phyloP scores from a whole-genome alignment of 164 flowering plant species.

The Kalanchoe fedtschenkoi region DNA sequence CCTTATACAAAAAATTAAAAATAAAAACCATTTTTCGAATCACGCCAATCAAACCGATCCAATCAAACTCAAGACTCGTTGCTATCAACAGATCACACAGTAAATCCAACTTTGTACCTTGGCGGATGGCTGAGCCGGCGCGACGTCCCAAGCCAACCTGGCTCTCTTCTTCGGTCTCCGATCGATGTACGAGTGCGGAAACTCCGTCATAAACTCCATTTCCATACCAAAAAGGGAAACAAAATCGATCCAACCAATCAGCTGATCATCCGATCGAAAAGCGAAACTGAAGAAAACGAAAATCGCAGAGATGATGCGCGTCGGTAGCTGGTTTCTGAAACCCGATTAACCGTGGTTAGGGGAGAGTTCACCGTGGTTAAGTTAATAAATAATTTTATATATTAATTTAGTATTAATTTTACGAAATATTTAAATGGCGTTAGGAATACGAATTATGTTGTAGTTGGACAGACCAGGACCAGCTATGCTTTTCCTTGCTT shows the following conservation, averaged over 20 bases:
- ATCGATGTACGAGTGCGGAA: conserved; percentile 34
- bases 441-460: conserved; percentile 1
- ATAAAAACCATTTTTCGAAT: too few species aligned
- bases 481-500: too few species aligned
- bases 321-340: background rate
- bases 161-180: conserved; percentile 63
- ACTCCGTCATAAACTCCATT: conserved; percentile 23
- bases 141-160: conserved; percentile 44
- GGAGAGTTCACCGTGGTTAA: background rate
- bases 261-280: background rate
- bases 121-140: conserved; percentile 16
- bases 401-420: too few species aligned
- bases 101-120: conserved; percentile 26
- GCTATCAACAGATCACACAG: background rate
- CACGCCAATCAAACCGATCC: too few species aligned
- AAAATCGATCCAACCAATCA: background rate
- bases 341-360: background rate
- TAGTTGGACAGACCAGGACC: background rate
- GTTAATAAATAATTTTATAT: background rate
- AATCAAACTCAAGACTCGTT: background rate
- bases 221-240: conserved; percentile 10
- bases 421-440: background rate
- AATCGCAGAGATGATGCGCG: background rate
- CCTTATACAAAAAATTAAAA: too few species aligned
- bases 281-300: background rate